Conservation (phyloP, 768 basidiomycete genomes). For the Tylopilus sp. region DNA sequence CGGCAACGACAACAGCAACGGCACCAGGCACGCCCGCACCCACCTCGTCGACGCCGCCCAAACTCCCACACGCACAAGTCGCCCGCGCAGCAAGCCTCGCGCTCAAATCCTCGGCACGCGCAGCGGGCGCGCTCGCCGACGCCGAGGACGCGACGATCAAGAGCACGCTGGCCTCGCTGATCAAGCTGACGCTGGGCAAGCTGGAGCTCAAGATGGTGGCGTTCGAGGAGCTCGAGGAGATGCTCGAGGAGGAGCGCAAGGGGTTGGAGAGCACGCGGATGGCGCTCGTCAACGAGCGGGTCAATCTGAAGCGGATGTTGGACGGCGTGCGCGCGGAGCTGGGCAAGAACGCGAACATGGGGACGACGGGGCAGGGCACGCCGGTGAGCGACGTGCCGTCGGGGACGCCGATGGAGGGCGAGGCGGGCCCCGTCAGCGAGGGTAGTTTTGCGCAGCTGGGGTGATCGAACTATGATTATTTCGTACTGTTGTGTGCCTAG, state of each 20-base stretch:
- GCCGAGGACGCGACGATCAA: slow-evolving; percentile 83
- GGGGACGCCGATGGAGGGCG: slow-evolving; percentile 45
- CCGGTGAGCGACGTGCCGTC: slow-evolving; percentile 50
- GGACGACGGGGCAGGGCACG: slow-evolving; percentile 60
- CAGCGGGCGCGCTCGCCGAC: slow-evolving; percentile 74
- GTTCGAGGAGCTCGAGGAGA: slow-evolving; percentile 91
- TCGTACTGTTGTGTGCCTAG: slow-evolving; percentile 19
- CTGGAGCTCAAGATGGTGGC: slow-evolving; percentile 93
- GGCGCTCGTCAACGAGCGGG: slow-evolving; percentile 75
- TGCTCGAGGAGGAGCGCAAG: slow-evolving; percentile 87
- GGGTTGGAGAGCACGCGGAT: slow-evolving; percentile 79
- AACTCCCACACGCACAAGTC: slow-evolving; percentile 68
- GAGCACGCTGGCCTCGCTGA: slow-evolving; percentile 72
- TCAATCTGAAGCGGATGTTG: slow-evolving; percentile 66
- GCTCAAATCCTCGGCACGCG: slow-evolving; percentile 83
- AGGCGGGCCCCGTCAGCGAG: slow-evolving; percentile 53
- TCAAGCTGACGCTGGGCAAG: slow-evolving; percentile 82
- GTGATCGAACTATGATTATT: slow-evolving; percentile 31
- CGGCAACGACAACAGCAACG: too few species aligned
- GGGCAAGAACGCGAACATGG: slow-evolving; percentile 49
- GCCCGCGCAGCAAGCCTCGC: slow-evolving; percentile 84
- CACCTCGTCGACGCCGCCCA: too few species aligned
- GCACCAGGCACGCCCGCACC: slow-evolving; percentile 27
- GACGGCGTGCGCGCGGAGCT: slow-evolving; percentile 67
- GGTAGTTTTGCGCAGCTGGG: slow-evolving; percentile 52